Evolutionary conservation across 495 filamentous ascomycete species (phyloP).

Genomic region (Neurospora pannonica): DNA sequence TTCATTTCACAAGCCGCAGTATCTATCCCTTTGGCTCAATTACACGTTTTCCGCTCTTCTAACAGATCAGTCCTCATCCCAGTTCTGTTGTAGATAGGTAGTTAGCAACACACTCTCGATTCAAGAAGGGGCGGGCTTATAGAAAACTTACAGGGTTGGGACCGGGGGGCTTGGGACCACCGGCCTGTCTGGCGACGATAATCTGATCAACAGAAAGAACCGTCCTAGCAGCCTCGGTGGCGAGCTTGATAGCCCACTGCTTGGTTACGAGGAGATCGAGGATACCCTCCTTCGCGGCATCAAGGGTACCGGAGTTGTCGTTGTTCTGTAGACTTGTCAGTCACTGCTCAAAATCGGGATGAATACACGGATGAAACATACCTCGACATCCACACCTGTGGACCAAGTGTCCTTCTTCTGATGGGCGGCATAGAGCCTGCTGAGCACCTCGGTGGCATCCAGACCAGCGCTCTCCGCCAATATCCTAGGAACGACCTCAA

Average conservation of each 20-base stretch:
- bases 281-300: conserved; percentile 84
- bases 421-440: conserved; percentile 85
- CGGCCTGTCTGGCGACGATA: conserved; percentile 94
- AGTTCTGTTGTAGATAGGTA: conserved; percentile 43
- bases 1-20: background rate
- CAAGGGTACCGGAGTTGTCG: conserved; percentile 68
- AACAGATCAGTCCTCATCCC: conserved; percentile 80
- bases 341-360: background rate
- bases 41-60: background rate
- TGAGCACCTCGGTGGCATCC: conserved; percentile 91
- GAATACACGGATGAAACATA: conserved; percentile 17
- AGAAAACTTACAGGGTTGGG: conserved; percentile 53
- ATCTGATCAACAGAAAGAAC: conserved; percentile 98
- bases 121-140: background rate
- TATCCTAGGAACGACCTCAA: conserved; percentile 90
- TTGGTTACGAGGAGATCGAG: conserved; percentile 86
- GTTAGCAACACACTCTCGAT: background rate
- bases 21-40: background rate
- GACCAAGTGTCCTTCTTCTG: conserved; percentile 81
- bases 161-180: conserved; percentile 91
- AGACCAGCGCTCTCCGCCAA: conserved; percentile 90
- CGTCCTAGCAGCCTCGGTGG: conserved; percentile 88
- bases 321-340: conserved; percentile 43
- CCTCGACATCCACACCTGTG: conserved; percentile 86
- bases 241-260: conserved; percentile 92